Conservation (phyloP, 1,284 basidiomycete genomes). For the Puccinia hordei region DNA sequence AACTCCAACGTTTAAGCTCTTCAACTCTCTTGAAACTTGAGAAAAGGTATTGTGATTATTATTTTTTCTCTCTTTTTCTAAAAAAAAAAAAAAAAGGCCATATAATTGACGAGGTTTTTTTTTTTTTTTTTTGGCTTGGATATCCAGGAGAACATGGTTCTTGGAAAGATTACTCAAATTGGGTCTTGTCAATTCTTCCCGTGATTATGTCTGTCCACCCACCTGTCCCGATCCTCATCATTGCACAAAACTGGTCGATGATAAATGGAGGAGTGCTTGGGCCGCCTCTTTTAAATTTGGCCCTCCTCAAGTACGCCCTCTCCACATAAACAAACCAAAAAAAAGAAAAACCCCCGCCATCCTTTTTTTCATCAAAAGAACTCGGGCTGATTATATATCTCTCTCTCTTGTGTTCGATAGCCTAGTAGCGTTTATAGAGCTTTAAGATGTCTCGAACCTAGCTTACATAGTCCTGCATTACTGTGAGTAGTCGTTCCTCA, state of each 20-base stretch:
- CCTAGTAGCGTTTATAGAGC: conserved; percentile 50
- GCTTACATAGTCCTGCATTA: conserved; percentile 48
- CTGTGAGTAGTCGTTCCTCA: conserved; percentile 20
- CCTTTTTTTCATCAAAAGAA: neutral
- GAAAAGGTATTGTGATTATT: conserved; percentile 74
- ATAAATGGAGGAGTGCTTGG: conserved; percentile 88
- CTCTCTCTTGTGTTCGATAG: neutral
- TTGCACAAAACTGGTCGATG: conserved; percentile 85
- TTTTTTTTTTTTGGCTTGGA: neutral
- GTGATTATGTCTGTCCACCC: conserved; percentile 74
- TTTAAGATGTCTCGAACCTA: conserved; percentile 49
- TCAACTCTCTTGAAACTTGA: conserved; percentile 82
- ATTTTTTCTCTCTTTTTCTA: conserved; percentile 7
- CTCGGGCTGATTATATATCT: neutral
- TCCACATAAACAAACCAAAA: too few relatives aligned
- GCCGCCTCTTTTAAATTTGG: conserved; percentile 83
- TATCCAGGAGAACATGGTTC: conserved; percentile 82
- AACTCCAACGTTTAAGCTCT: conserved; percentile 74
- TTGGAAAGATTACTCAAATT: conserved; percentile 89
- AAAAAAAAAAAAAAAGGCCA: neutral
- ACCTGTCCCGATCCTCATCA: conserved; percentile 77
- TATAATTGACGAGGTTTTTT: conserved; percentile 10
- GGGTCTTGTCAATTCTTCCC: conserved; percentile 77
- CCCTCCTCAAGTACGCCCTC: conserved; percentile 57
- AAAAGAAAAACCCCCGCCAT: too few relatives aligned